phyloP scores from a whole-genome alignment of 352 stramenopile genomes.

The Phytopythium chamaehyphon region DNA sequence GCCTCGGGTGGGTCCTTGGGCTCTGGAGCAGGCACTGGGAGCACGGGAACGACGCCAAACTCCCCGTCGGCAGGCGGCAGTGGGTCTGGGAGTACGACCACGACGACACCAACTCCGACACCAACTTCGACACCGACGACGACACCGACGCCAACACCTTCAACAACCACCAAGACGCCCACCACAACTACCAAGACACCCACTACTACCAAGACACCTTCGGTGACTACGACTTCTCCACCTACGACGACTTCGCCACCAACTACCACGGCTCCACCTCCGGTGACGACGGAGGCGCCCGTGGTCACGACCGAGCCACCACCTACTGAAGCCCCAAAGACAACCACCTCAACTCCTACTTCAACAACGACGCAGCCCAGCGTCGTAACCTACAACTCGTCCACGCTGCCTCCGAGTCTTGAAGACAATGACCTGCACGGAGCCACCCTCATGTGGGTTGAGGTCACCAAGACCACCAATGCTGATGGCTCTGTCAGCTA shows the following conservation, averaged over 20 bases:
- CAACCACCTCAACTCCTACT: slow-evolving; percentile 1
- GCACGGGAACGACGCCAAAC: too few species aligned
- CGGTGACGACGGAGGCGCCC: background rate
- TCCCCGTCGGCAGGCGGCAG: too few species aligned
- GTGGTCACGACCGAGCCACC: too few species aligned
- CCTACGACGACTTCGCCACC: too few species aligned
- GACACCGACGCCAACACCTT: background rate
- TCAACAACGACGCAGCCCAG: slow-evolving; percentile 2
- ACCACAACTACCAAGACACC: background rate
- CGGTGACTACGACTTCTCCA: background rate
- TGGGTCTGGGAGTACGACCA: too few species aligned
- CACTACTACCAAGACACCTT: background rate
- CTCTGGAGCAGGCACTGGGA: too few species aligned
- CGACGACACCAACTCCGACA: too few species aligned
- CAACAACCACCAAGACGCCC: slow-evolving; percentile 4
- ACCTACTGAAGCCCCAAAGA: background rate
- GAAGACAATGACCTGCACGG: slow-evolving; percentile 28
- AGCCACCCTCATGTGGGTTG: slow-evolving; percentile 28
- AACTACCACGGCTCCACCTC: too few species aligned
- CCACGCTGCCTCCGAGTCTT: slow-evolving; percentile 26
- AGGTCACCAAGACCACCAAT: slow-evolving; percentile 24
- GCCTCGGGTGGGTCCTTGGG: too few species aligned
- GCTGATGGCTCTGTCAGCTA: slow-evolving; percentile 20
- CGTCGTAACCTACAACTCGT: slow-evolving; percentile 31
- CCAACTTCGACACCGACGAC: background rate